Evolutionary conservation across 768 basidiomycete genomes (phyloP), one percentile per base, ranked within the genome.

Genomic region (Rhodocollybia butyracea): DNA sequence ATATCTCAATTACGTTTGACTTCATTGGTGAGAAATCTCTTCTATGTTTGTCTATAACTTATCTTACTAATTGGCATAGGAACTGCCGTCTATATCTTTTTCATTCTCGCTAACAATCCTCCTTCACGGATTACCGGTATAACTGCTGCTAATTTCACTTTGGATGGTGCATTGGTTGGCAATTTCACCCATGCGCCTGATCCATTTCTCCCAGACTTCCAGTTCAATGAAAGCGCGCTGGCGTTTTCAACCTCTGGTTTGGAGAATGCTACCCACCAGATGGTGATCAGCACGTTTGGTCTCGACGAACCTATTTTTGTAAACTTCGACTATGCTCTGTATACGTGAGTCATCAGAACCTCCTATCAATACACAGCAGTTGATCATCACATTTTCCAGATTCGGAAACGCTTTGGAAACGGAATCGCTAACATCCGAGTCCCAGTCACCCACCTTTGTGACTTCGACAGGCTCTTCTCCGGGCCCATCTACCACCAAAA

Each of bases 251-350:
- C 55, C 24, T 61, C 55, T 3, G 64, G 64, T 29, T 60, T 76
- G 12, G 30, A 57, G 17, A 70, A 73, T 54, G 48, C 39, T 0
- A 53, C 64, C 7, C 74, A 75, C 48, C 63, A 61, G 5, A 56
- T 75, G 8, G 43, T 63, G 1, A 71, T 76, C 53, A 64, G 65
- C 0, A 72, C 70, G 1, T 63, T 67, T 8, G 73, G 69, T 15
- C 53, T 65, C 5, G 55, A 68, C 40, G 58, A 59, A 21, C 57
- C 65, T 34, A 61, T 70, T 30, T 76, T 63, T 46, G 60, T 72
- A 29, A 70, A 66, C 51, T 76, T 76, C 59, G 74, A 76, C 58
- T 76, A 74, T 59, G 74, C 72, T 8, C 66, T 70, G 21, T 76
- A 76, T 59, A 75, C 73, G 75, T 75, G 58, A 54, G 72, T 63